Base-by-base conservation (phyloP, 345 rosid species). In the Corchorus olitorius region DNA sequence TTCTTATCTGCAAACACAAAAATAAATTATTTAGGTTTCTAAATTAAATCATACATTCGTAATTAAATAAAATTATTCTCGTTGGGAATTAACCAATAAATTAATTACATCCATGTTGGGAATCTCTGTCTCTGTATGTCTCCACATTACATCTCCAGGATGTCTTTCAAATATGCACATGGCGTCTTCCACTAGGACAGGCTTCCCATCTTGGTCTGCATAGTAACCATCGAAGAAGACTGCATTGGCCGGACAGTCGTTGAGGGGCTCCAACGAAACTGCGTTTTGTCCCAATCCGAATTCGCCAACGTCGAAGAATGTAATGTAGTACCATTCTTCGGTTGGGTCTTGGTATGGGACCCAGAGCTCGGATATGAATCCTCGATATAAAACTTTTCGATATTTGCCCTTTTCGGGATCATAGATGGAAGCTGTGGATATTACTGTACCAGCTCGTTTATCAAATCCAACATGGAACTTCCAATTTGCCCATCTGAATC, bases 401-500 rank as follows among this genome's bases (percentile, higher is more conserved):
- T 80, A 79, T 15, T 22, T 81, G 16, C 17, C 48, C 27, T 79
- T 72, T 8, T 88, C 86, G 41, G 22, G 69, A 81, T 90, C 94
- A 20, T 84, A 85, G 8, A 88, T 78, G 12, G 88, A 82, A 13
- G 94, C 90, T 2, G 78, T 70, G 0, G 94, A 90, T 19, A 90
- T 82, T 1, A 88, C 71, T 0, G 86, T 59, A 22, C 92, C 92
- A 0, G 82, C 86, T 60, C 92, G 80, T 17, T 70, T 86, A 48
- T 90, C 90, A 37, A 85, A 88, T 15, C 81, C 83, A 4, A 90
- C 13, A 64, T 87, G 90, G 52, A 90, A 88, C 11, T 49, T 83
- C 89, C 92, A 88, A 3, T 90, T 88, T 19, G 86, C 79, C 92
- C 90, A 88, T 27, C 92, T 89, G 69, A 15, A 43, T 39, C 41